Evolutionary conservation across 2,329 filamentous ascomycete genomes (phyloP), one percentile per base, ranked within the genome.

Genomic region (Coniochaeta hoffmannii): DNA sequence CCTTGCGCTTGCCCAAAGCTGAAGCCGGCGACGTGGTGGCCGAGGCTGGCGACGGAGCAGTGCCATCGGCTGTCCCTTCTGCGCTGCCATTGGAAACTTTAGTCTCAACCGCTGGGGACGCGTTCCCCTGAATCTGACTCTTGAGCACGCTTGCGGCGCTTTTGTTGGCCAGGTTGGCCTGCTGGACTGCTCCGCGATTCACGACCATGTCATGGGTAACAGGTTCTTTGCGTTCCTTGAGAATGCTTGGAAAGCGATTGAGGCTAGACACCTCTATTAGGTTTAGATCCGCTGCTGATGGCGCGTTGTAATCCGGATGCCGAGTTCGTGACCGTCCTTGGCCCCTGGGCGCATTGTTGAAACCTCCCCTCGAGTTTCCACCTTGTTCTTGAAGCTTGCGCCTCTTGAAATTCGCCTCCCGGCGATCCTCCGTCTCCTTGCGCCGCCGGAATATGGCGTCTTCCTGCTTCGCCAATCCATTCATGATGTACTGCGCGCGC

Each of bases 121-220:
- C 60, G 56, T 69, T 61, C 63, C 71, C 75, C 66, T 91, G 81
- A 55, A 97, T 79, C 65, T 89, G 85, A 62, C 88, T 87, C 71
- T 95, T 95, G 53, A 99, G 74, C 19, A 88, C 88, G 58, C 90
- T 92, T 31, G 94, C 94, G 24, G 94, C 94, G 65, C 90, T 97
- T 73, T 96, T 96, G 74, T 99, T 99, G 55, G 91, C 90, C 55
- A 83, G 75, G 60, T 90, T 93, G 30, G 89, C 84, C 64, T 86
- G 85, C 56, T 83, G 78, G 32, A 82, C 74, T 26, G 78, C 76
- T 26, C 80, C 81, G 57, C 87, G 83, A 66, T 93, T 93, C 58
- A 94, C 85, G 8, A 96, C 83, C 81, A 95, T 90, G 61, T 92
- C 91, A 67, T 97, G 89, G 8, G 91, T 96, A 58, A 96, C 75